phyloP scores from a whole-genome alignment of 2,329 filamentous ascomycete genomes.

The Lecanicillium sp. region DNA sequence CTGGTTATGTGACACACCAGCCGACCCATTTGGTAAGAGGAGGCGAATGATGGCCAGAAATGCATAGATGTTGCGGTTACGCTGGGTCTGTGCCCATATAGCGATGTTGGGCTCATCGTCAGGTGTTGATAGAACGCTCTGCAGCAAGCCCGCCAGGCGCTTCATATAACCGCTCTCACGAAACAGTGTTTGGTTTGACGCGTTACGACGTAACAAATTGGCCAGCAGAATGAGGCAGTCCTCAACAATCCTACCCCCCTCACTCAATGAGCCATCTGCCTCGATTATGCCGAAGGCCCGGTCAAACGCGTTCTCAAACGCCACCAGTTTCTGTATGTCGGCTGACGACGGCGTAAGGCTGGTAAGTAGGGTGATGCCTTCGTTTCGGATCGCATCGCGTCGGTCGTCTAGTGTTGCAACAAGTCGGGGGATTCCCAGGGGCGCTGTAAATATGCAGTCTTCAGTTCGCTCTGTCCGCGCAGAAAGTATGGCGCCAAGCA shows the following conservation, averaged over 20 bases:
- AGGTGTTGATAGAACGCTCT: slow-evolving; percentile 45
- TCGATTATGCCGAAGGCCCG: slow-evolving; percentile 75
- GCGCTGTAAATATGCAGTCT: slow-evolving; percentile 86
- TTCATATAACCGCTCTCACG: slow-evolving; percentile 79
- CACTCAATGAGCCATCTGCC: slow-evolving; percentile 68
- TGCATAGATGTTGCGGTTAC: slow-evolving; percentile 87
- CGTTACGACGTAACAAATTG: slow-evolving; percentile 79
- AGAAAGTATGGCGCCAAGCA: slow-evolving; percentile 76
- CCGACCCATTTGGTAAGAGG: slow-evolving; percentile 74
- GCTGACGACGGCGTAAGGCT: slow-evolving; percentile 78
- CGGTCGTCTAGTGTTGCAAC: slow-evolving; percentile 78
- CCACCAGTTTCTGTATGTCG: slow-evolving; percentile 90
- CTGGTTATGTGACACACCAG: slow-evolving; percentile 77
- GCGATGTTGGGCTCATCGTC: slow-evolving; percentile 52
- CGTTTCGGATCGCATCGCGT: slow-evolving; percentile 80
- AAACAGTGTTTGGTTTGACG: slow-evolving; percentile 89
- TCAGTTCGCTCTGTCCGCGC: slow-evolving; percentile 87
- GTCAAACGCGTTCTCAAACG: slow-evolving; percentile 90
- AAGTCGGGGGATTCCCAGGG: slow-evolving; percentile 77
- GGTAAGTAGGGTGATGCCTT: slow-evolving; percentile 78
- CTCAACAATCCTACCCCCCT: slow-evolving; percentile 82
- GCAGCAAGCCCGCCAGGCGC: slow-evolving; percentile 61
- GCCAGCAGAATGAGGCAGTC: slow-evolving; percentile 87
- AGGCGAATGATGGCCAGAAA: slow-evolving; percentile 78
- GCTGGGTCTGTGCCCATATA: slow-evolving; percentile 67